Evolutionary conservation across 441 rosid species (phyloP).

Genomic region (Gossypium davidsonii): DNA sequence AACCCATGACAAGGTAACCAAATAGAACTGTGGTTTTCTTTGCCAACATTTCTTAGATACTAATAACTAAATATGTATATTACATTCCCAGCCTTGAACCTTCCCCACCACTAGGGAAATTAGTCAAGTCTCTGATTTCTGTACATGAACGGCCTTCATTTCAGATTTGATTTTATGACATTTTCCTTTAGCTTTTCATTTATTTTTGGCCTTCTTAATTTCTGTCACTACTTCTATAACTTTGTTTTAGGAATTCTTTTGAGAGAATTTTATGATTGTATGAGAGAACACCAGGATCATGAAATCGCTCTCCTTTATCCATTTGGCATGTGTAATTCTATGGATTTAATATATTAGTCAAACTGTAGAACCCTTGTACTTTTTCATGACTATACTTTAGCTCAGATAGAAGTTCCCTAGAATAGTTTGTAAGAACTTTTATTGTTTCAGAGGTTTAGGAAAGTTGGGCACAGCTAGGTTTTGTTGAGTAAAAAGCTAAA

Average conservation of each 20-base stretch:
- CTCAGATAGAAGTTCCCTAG: background rate
- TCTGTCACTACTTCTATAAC: background rate
- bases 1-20: conserved; percentile 57
- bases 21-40: conserved; percentile 8
- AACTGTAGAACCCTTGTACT: background rate
- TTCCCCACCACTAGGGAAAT: background rate
- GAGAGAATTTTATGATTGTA: background rate
- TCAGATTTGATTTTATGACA: background rate
- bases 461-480: background rate
- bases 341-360: background rate
- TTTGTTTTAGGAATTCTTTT: background rate
- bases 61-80: background rate
- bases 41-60: background rate
- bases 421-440: conserved; percentile 1
- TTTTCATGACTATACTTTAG: background rate
- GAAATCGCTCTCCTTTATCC: background rate
- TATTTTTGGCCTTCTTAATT: background rate
- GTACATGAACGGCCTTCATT: background rate
- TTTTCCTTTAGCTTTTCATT: background rate
- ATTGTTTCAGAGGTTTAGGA: background rate
- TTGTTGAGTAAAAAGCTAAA: background rate
- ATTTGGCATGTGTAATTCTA: background rate
- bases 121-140: background rate
- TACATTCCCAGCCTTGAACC: background rate
- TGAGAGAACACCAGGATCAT: background rate